Conservation (phyloP, 352 stramenopile genomes). For the Phytophthora tubulina region DNA sequence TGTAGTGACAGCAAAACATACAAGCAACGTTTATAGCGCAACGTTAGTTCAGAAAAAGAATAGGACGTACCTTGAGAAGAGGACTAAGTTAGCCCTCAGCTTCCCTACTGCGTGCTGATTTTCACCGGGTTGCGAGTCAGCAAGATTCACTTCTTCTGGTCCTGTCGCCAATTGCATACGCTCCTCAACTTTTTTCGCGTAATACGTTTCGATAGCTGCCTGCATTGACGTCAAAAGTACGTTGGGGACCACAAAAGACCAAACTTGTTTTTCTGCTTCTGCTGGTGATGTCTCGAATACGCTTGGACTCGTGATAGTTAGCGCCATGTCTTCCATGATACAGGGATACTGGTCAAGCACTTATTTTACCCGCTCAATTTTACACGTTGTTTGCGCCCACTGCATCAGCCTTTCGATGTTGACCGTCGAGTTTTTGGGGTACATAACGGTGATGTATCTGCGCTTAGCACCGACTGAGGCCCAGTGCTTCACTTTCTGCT, state of each 20-base stretch:
- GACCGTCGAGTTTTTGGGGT: too few species aligned
- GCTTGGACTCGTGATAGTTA: neutral
- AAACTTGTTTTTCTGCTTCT: neutral
- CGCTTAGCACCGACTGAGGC: too few species aligned
- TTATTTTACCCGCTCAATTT: too few species aligned
- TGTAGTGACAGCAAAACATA: too few species aligned
- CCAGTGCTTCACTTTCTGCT: neutral
- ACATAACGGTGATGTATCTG: too few species aligned
- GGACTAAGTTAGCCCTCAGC: neutral
- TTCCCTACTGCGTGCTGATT: neutral
- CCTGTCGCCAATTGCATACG: neutral
- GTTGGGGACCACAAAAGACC: neutral
- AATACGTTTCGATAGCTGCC: neutral
- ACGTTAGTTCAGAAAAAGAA: neutral
- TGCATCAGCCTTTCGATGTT: too few species aligned
- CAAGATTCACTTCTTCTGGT: neutral
- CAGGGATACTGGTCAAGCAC: conserved; percentile 9
- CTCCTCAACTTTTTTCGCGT: neutral
- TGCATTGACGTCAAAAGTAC: neutral
- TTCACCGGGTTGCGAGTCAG: neutral
- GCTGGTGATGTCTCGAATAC: neutral
- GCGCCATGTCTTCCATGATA: conserved; percentile 12
- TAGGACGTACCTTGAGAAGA: too few species aligned
- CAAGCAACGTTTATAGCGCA: neutral
- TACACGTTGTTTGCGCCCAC: too few species aligned